These are phyloP conservation scores for Blechomonas ayalai DNA, from an alignment of 208 protist species.

Conservation along the genomic window DNA sequence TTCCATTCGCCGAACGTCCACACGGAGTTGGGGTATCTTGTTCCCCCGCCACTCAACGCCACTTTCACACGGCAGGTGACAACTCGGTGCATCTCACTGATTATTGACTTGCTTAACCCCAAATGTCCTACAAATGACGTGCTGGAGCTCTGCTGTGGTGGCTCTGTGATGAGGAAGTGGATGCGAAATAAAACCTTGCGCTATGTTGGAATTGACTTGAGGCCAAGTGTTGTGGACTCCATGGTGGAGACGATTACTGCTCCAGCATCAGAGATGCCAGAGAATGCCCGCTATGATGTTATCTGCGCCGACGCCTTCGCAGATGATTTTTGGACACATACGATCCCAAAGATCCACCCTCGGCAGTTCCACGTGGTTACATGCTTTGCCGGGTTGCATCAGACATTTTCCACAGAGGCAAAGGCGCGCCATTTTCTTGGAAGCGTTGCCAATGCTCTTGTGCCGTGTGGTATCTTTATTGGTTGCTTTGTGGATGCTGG, in stretches of 20 bases:
- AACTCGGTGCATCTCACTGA: constrained; percentile 55
- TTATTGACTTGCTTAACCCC: constrained; percentile 67
- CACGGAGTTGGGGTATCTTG: constrained; percentile 64
- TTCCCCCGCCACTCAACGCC: constrained; percentile 62
- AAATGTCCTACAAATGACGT: constrained; percentile 78
- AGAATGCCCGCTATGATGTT: constrained; percentile 44
- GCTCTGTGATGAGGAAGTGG: constrained; percentile 73
- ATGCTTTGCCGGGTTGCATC: constrained; percentile 69
- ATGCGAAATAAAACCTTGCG: constrained; percentile 67
- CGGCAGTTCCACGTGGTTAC: constrained; percentile 77
- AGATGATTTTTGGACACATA: constrained; percentile 62
- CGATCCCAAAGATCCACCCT: constrained; percentile 67
- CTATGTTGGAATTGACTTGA: constrained; percentile 77
- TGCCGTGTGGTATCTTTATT: constrained; percentile 70
- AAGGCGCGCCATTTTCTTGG: constrained; percentile 56
- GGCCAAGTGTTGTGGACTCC: constrained; percentile 45
- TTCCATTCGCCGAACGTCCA: constrained; percentile 59
- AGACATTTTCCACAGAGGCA: constrained; percentile 58
- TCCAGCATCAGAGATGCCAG: constrained; percentile 21
- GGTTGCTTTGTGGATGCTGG: constrained; percentile 67
- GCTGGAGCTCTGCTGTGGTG: constrained; percentile 80
- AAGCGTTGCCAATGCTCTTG: constrained; percentile 72
- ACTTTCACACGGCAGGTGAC: constrained; percentile 70
- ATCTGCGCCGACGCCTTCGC: constrained; percentile 79
- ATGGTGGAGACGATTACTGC: constrained; percentile 28